Evolutionary conservation across 2,329 filamentous ascomycete genomes (phyloP).

Genomic region (Penicillium brevicompactum): DNA sequence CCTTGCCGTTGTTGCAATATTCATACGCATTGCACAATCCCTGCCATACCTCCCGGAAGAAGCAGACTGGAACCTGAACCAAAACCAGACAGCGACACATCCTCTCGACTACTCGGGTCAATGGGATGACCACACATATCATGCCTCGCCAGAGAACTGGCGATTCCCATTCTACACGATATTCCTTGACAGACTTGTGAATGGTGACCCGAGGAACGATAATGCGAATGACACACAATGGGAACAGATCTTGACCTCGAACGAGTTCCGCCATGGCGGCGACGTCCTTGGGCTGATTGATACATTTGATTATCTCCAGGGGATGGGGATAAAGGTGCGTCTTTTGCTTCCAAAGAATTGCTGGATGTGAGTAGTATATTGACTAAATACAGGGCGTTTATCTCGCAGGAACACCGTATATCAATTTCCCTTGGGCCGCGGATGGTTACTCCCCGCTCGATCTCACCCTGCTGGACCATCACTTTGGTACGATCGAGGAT

Average conservation of each 20-base stretch:
- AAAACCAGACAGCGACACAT: neutral
- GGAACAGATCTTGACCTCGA: conserved; percentile 40
- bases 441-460: conserved; percentile 64
- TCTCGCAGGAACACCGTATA: conserved; percentile 63
- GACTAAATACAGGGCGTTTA: conserved; percentile 53
- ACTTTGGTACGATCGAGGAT: conserved; percentile 60
- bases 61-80: conserved; percentile 3
- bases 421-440: conserved; percentile 65
- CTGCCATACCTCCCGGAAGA: conserved; percentile 9
- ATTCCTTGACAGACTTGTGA: neutral
- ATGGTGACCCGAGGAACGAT: neutral
- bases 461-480: conserved; percentile 63
- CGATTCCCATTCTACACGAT: neutral
- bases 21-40: conserved; percentile 3
- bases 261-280: conserved; percentile 65
- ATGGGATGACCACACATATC: neutral
- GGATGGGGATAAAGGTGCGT: conserved; percentile 62
- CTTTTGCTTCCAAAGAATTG: neutral
- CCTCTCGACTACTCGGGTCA: conserved; percentile 1
- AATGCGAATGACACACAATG: conserved; percentile 2
- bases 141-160: neutral
- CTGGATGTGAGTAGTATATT: conserved; percentile 5
- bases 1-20: conserved; percentile 8
- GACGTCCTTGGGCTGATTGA: conserved; percentile 60
- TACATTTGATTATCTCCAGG: conserved; percentile 64